Conservation (phyloP, 371 early-diverging fungal genomes). For the Apophysomyces trapeziformis region DNA sequence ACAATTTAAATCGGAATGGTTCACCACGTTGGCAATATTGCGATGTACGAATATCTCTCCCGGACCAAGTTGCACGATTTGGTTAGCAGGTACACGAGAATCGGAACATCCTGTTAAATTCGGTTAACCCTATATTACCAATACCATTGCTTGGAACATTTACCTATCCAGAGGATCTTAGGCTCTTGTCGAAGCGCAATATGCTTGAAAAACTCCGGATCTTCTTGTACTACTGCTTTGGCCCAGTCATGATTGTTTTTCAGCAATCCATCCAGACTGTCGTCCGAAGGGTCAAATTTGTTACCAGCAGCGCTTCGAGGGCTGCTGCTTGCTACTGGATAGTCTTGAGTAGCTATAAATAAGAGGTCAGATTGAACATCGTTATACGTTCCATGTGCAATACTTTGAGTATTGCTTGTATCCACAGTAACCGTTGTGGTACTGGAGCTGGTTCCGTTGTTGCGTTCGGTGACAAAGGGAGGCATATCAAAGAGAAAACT, state of each 20-base stretch:
- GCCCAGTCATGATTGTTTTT: constrained; percentile 46
- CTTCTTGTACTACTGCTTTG: constrained; percentile 35
- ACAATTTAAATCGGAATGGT: constrained; percentile 75
- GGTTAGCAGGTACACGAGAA: constrained; percentile 85
- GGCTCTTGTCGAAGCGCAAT: constrained; percentile 82
- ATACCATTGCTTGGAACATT: neutral
- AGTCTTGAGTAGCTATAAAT: neutral
- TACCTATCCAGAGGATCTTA: constrained; percentile 91
- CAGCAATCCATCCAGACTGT: constrained; percentile 31
- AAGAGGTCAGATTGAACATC: constrained; percentile 30
- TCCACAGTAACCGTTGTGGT: neutral
- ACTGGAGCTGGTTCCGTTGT: neutral
- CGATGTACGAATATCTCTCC: constrained; percentile 96
- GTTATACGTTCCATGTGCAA: constrained; percentile 46
- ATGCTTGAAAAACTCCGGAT: constrained; percentile 44
- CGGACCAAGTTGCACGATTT: constrained; percentile 62
- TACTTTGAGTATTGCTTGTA: constrained; percentile 26
- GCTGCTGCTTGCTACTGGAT: neutral
- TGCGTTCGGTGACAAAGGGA: neutral
- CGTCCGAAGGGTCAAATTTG: constrained; percentile 35
- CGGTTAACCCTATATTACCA: neutral
- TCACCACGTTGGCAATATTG: constrained; percentile 94
- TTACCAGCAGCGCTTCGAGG: constrained; percentile 15
- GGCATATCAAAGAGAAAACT: neutral
- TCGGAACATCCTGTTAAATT: constrained; percentile 74